A percentile compares a stretch with the other conserved stretches of the same genome.
These are phyloP conservation scores for Pleurotus giganteus DNA, from an alignment of 768 basidiomycete genomes.

Conservation along the genomic window DNA sequence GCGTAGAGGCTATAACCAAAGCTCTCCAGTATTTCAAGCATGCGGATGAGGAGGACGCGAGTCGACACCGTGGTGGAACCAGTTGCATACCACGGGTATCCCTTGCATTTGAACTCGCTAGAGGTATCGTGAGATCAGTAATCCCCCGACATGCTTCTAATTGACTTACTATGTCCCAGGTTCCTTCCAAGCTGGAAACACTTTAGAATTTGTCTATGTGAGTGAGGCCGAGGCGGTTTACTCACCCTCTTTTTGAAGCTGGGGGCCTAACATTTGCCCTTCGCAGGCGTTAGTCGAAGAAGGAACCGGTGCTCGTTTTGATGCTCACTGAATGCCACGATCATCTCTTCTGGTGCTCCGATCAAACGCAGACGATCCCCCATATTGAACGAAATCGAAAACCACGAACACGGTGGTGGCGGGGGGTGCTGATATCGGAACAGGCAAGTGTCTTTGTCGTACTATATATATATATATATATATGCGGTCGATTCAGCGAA, in stretches of 20 bases:
- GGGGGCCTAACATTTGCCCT: background rate
- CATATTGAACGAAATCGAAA: slow-evolving; percentile 6
- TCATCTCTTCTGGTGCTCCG: slow-evolving; percentile 2
- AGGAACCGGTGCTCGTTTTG: background rate
- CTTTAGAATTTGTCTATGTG: background rate
- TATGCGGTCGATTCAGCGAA: background rate
- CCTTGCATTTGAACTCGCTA: slow-evolving; percentile 8
- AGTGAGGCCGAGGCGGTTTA: background rate
- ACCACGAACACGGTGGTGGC: slow-evolving; percentile 3
- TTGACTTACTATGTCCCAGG: background rate
- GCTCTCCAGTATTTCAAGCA: slow-evolving; percentile 4
- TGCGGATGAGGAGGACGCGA: slow-evolving; percentile 5
- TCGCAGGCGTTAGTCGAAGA: background rate
- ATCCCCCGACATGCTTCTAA: too few species aligned
- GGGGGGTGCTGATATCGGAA: slow-evolving; percentile 5
- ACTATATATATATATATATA: background rate
- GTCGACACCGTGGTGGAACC: background rate
- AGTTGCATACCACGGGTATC: slow-evolving; percentile 2
- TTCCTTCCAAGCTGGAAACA: slow-evolving; percentile 5
- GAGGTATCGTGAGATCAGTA: too few species aligned
- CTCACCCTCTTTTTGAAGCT: background rate
- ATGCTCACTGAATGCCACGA: background rate
- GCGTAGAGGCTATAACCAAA: slow-evolving; percentile 8
- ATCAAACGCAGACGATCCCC: slow-evolving; percentile 1
- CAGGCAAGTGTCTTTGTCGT: slow-evolving; percentile 2